Conservation (phyloP, 164 flowering plant species). For the Nymphaea colorata region DNA sequence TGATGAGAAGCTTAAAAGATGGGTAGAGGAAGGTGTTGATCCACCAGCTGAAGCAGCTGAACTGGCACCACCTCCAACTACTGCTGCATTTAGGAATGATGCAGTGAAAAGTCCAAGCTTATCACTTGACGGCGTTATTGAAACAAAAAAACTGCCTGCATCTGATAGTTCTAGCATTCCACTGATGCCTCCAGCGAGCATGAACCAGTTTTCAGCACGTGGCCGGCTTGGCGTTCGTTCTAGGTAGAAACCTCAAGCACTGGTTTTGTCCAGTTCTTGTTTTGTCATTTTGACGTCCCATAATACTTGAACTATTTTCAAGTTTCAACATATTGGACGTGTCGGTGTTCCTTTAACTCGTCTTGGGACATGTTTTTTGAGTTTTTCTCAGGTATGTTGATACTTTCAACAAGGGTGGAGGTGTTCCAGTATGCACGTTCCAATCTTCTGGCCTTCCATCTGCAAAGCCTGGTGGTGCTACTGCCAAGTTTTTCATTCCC, state of each 20-base stretch:
- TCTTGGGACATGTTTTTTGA: background rate
- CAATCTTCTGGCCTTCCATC: slow-evolving; percentile 63
- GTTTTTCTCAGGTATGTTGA: slow-evolving; percentile 79
- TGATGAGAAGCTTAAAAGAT: slow-evolving; percentile 90
- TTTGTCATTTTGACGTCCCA: background rate
- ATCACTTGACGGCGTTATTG: slow-evolving; percentile 30
- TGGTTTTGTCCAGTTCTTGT: background rate
- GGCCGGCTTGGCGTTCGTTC: slow-evolving; percentile 78
- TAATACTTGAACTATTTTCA: background rate
- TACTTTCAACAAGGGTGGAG: slow-evolving; percentile 81
- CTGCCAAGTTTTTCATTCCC: slow-evolving; percentile 69
- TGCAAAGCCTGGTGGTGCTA: slow-evolving; percentile 30
- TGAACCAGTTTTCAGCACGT: slow-evolving; percentile 87
- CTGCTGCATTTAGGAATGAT: slow-evolving; percentile 48
- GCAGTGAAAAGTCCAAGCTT: slow-evolving; percentile 30
- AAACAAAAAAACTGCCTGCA: slow-evolving; percentile 23
- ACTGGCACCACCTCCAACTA: slow-evolving; percentile 78
- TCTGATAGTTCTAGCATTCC: slow-evolving; percentile 57
- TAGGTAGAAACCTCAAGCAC: slow-evolving; percentile 34
- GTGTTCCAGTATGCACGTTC: slow-evolving; percentile 39
- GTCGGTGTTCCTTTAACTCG: background rate
- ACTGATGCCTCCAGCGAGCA: slow-evolving; percentile 52
- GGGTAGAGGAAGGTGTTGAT: slow-evolving; percentile 95
- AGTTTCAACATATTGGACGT: background rate
- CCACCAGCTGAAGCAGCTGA: slow-evolving; percentile 79